phyloP scores from a whole-genome alignment of 768 basidiomycete genomes.

The Melanogaster broomeanus region DNA sequence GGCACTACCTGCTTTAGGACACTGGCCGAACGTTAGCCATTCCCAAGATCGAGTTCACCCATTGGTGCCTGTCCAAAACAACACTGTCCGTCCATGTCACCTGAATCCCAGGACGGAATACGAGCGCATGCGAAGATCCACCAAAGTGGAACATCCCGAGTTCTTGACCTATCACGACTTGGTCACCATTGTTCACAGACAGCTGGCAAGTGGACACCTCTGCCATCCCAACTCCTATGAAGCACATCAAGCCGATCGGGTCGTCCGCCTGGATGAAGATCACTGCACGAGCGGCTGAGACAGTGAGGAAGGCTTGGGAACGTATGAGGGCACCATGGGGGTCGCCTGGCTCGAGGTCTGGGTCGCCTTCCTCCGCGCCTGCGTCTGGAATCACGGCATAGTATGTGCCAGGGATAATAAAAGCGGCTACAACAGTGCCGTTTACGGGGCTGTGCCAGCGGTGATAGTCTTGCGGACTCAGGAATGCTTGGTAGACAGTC shows the following conservation, averaged over 20 bases:
- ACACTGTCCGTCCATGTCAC: neutral
- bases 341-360: constrained; percentile 2
- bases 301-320: constrained; percentile 44
- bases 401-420: constrained; percentile 28
- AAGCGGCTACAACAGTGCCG: constrained; percentile 38
- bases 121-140: constrained; percentile 48
- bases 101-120: constrained; percentile 36
- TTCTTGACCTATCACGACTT: constrained; percentile 50
- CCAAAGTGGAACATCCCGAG: constrained; percentile 67
- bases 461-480: constrained; percentile 53
- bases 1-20: too few species aligned
- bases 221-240: constrained; percentile 61
- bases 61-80: neutral
- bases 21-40: too few species aligned
- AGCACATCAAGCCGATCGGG: constrained; percentile 52
- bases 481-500: constrained; percentile 56
- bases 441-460: constrained; percentile 62
- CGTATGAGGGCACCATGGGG: constrained; percentile 21
- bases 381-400: constrained; percentile 16
- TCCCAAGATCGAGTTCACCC: constrained; percentile 10
- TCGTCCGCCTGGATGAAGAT: constrained; percentile 57
- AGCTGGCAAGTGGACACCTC: constrained; percentile 62
- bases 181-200: constrained; percentile 47
- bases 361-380: neutral
- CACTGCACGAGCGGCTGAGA: constrained; percentile 49